Evolutionary conservation across 163 green algal genomes (phyloP).

Genomic region (Chloromonas sp.): DNA sequence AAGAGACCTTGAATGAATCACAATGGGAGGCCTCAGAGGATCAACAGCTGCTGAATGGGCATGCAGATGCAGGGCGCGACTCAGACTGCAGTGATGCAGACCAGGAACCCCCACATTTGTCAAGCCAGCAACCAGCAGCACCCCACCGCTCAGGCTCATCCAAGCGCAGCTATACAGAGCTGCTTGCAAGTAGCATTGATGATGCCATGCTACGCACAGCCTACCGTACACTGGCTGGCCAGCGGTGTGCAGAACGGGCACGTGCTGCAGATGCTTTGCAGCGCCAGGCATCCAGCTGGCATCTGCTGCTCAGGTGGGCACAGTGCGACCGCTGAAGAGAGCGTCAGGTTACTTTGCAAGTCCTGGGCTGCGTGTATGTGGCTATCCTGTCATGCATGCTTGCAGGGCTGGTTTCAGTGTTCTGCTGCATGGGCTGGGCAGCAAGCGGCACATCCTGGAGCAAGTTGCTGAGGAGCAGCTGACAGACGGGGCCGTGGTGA

Average conservation of each 20-base stretch:
- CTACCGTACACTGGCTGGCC: background rate
- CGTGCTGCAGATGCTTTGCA: background rate
- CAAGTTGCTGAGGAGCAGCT: constrained; percentile 44
- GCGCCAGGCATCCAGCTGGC: background rate
- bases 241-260: background rate
- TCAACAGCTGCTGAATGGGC: no score
- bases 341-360: background rate
- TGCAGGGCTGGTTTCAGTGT: constrained; percentile 63
- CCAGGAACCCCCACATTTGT: no score
- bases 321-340: background rate
- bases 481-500: constrained; percentile 55
- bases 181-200: background rate
- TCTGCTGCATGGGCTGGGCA: constrained; percentile 80
- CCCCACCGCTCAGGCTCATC: no score
- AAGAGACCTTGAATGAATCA: no score
- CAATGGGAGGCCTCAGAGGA: no score
- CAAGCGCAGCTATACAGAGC: background rate
- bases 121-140: no score
- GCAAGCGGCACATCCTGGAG: constrained; percentile 71
- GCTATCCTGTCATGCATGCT: background rate
- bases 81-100: no score
- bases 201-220: background rate
- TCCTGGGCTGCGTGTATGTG: background rate
- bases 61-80: no score
- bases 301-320: background rate